Evolutionary conservation across 2,329 filamentous ascomycete genomes (phyloP).

Genomic region (Beauveria medogensis): DNA sequence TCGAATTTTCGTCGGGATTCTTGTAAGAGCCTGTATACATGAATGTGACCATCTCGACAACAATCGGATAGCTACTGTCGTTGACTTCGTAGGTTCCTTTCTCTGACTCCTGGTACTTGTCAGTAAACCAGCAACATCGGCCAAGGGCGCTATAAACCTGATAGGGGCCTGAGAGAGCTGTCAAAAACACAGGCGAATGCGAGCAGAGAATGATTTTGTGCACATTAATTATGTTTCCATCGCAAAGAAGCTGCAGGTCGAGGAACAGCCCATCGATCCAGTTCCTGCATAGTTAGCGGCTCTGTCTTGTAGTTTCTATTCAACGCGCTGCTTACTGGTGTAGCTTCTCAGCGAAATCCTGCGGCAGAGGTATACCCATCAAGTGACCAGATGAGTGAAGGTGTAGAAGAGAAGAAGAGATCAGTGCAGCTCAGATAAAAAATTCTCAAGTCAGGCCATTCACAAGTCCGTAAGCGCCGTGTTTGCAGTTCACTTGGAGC

Average conservation of each 20-base stretch:
- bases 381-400: too few species aligned
- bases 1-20: fast-evolving
- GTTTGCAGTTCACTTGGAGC: too few species aligned
- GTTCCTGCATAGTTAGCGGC: not conserved
- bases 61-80: not conserved
- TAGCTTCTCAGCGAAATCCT: not conserved
- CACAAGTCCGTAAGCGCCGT: too few species aligned
- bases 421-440: too few species aligned
- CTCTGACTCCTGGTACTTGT: not conserved
- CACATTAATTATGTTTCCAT: not conserved
- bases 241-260: not conserved
- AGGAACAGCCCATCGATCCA: fast-evolving
- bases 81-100: not conserved
- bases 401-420: too few species aligned
- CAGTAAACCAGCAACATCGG: not conserved
- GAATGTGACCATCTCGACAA: not conserved
- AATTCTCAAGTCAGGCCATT: fast-evolving
- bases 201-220: not conserved
- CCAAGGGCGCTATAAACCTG: not conserved
- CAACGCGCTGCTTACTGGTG: not conserved
- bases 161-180: not conserved
- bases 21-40: not conserved
- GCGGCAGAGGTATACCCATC: too few species aligned
- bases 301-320: fast-evolving
- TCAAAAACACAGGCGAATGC: not conserved